These are phyloP conservation scores for Nothophytophthora sp. DNA, from an alignment of 352 stramenopile genomes.

Conservation along the genomic window DNA sequence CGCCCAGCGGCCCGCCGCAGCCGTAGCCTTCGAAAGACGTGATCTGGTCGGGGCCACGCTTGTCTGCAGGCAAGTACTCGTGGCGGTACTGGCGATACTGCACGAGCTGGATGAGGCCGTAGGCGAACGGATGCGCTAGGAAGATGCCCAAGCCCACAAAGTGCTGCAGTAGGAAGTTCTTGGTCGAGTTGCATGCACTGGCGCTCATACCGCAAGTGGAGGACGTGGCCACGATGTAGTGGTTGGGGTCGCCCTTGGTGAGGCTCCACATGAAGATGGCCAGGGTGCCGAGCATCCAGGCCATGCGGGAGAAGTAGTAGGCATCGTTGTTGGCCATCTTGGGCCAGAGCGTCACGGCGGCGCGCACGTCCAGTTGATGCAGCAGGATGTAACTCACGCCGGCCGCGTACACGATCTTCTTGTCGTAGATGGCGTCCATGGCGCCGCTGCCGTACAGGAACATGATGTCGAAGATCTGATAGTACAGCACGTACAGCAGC, in stretches of 20 bases:
- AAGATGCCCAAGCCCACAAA: slow-evolving; percentile 29
- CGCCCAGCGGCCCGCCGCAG: slow-evolving; percentile 24
- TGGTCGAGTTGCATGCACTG: slow-evolving; percentile 25
- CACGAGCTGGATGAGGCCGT: slow-evolving; percentile 35
- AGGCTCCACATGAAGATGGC: slow-evolving; percentile 31
- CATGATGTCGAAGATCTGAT: slow-evolving; percentile 41
- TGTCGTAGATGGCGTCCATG: slow-evolving; percentile 18
- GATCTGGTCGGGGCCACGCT: slow-evolving; percentile 19
- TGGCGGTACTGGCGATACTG: slow-evolving; percentile 27
- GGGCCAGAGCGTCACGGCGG: slow-evolving; percentile 34
- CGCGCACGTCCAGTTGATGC: slow-evolving; percentile 38
- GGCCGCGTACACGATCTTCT: slow-evolving; percentile 38
- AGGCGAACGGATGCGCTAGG: slow-evolving; percentile 25
- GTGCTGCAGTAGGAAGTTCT: slow-evolving; percentile 26
- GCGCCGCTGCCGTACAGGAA: slow-evolving; percentile 22
- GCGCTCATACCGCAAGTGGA: slow-evolving; percentile 19
- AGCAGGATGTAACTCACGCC: slow-evolving; percentile 36
- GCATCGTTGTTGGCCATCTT: slow-evolving; percentile 49
- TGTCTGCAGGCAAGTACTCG: slow-evolving; percentile 30
- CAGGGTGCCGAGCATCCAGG: slow-evolving; percentile 35
- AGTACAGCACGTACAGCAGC: slow-evolving; percentile 43
- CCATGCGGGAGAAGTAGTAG: slow-evolving; percentile 31
- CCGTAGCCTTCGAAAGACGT: slow-evolving; percentile 39
- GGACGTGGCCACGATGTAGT: slow-evolving; percentile 25
- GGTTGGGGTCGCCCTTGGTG: slow-evolving; percentile 5